Percentiles rank a stretch among this genome's conserved stretches.
Conservation (phyloP, 164 flowering plant species). For the Stephania cephalantha region DNA sequence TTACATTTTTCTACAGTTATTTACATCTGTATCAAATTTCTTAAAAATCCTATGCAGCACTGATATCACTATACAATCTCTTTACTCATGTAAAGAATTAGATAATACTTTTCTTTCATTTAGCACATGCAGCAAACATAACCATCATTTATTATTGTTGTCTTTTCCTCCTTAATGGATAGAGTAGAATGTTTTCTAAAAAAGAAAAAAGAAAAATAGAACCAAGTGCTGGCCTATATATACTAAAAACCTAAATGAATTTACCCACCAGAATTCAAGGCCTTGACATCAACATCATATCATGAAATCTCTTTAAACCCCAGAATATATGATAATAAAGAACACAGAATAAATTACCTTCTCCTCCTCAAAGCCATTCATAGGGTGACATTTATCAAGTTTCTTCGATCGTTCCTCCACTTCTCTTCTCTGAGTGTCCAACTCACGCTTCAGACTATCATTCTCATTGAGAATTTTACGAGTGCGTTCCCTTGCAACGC, state of each 20-base stretch:
- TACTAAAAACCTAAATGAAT: background rate
- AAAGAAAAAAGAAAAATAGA: background rate
- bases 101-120: background rate
- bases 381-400: slow-evolving; percentile 38
- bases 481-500: slow-evolving; percentile 29
- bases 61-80: background rate
- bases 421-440: slow-evolving; percentile 41
- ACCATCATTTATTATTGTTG: background rate
- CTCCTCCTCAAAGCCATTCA: slow-evolving; percentile 46
- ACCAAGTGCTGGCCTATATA: background rate
- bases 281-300: background rate
- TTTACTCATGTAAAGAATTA: background rate
- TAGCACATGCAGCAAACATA: background rate
- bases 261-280: background rate
- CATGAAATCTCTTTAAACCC: background rate
- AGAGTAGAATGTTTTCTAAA: background rate
- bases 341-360: slow-evolving; percentile 31
- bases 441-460: slow-evolving; percentile 27
- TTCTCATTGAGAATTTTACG: slow-evolving; percentile 42
- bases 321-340: background rate
- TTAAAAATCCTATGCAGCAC: background rate
- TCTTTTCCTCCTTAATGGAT: background rate
- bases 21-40: background rate
- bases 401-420: slow-evolving; percentile 28
- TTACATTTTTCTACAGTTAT: background rate